phyloP scores from a whole-genome alignment of 2,329 filamentous ascomycete genomes.

The Fusarium sp. region DNA sequence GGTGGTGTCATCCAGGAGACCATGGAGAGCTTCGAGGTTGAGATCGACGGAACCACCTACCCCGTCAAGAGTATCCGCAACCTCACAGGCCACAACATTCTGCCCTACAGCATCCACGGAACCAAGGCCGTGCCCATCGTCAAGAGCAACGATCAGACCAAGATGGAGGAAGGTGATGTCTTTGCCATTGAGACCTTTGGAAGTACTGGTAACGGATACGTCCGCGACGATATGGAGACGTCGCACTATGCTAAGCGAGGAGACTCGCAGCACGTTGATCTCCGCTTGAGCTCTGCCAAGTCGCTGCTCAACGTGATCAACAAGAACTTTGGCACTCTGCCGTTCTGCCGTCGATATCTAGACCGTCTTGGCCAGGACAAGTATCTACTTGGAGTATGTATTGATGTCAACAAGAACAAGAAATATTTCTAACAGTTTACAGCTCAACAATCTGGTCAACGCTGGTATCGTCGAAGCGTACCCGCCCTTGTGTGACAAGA shows the following conservation, averaged over 20 bases:
- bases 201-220: slow-evolving; percentile 89
- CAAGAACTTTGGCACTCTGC: slow-evolving; percentile 94
- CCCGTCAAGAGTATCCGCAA: slow-evolving; percentile 88
- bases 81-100: slow-evolving; percentile 89
- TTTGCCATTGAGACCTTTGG: slow-evolving; percentile 98
- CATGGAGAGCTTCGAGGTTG: slow-evolving; percentile 93
- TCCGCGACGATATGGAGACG: slow-evolving; percentile 87
- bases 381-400: slow-evolving; percentile 84
- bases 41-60: slow-evolving; percentile 80
- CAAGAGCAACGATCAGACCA: slow-evolving; percentile 86
- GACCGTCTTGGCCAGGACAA: slow-evolving; percentile 95
- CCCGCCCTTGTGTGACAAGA: slow-evolving; percentile 88
- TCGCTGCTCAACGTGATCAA: slow-evolving; percentile 88
- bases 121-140: slow-evolving; percentile 95
- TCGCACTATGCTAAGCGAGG: slow-evolving; percentile 85
- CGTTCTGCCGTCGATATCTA: slow-evolving; percentile 90
- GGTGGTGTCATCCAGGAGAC: slow-evolving; percentile 86
- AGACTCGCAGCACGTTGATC: slow-evolving; percentile 79
- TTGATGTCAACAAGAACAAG: neutral
- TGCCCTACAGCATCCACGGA: slow-evolving; percentile 90
- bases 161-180: slow-evolving; percentile 97
- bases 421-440: slow-evolving; percentile 7
- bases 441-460: slow-evolving; percentile 88
- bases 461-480: slow-evolving; percentile 90
- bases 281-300: slow-evolving; percentile 85